These are phyloP conservation scores for Auricularia sp. DNA, from an alignment of 768 basidiomycete species.

Conservation along the genomic window DNA sequence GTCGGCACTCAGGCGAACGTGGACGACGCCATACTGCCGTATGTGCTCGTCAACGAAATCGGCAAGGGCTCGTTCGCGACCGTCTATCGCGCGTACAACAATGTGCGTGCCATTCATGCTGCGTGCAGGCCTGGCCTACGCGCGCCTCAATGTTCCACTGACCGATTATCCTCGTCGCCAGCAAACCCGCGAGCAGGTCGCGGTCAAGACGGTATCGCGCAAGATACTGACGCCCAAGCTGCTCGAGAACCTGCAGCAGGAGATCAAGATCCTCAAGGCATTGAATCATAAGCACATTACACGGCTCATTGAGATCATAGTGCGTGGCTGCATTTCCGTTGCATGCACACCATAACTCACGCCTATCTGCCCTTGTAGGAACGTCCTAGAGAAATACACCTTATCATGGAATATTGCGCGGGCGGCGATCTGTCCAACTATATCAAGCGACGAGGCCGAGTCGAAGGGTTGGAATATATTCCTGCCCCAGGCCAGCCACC, in stretches of 20 bases:
- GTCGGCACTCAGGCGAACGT: conserved; percentile 22
- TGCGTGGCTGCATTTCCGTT: conserved; percentile 20
- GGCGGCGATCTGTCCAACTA: conserved; percentile 95
- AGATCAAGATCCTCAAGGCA: conserved; percentile 93
- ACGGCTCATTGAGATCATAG: conserved; percentile 84
- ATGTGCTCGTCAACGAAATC: conserved; percentile 64
- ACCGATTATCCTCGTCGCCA: conserved; percentile 20
- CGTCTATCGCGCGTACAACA: conserved; percentile 89
- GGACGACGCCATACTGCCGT: conserved; percentile 66
- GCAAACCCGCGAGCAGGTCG: conserved; percentile 72
- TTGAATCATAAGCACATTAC: conserved; percentile 91
- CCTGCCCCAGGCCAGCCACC: conserved; percentile 58
- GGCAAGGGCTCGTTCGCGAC: conserved; percentile 94
- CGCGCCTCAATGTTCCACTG: neutral
- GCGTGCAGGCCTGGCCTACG: conserved; percentile 3
- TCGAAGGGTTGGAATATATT: conserved; percentile 77
- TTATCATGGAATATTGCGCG: conserved; percentile 95
- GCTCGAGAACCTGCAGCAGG: conserved; percentile 94
- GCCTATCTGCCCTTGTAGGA: conserved; percentile 18
- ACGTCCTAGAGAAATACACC: conserved; percentile 49
- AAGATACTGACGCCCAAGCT: conserved; percentile 84
- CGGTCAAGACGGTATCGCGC: conserved; percentile 89
- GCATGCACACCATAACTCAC: neutral
- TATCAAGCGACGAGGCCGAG: conserved; percentile 93
- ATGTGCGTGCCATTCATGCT: conserved; percentile 38